Evolutionary conservation across 2,329 filamentous ascomycete genomes (phyloP).

Genomic region (Venturia pyrina): DNA sequence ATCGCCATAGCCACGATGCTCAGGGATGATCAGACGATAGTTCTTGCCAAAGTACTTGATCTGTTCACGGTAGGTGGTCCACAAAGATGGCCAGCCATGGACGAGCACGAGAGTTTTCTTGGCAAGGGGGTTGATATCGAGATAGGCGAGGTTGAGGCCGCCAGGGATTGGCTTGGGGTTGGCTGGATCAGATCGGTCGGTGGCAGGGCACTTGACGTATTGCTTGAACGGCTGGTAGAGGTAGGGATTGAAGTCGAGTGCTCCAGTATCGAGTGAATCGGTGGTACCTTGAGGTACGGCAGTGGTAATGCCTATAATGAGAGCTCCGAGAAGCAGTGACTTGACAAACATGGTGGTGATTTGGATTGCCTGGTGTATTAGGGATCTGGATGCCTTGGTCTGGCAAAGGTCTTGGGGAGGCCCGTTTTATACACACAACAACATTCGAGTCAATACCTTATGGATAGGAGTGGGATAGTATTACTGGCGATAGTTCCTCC

Average conservation of each 20-base stretch:
- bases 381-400: neutral
- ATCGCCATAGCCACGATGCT: constrained; percentile 13
- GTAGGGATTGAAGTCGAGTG: neutral
- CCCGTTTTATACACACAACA: neutral
- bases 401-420: neutral
- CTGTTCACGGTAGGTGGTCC: constrained; percentile 13
- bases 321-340: neutral
- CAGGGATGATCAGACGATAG: constrained; percentile 12
- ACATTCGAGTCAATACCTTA: neutral
- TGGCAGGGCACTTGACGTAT: constrained; percentile 3
- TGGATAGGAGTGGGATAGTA: too few species aligned
- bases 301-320: neutral
- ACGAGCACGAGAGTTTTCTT: constrained; percentile 11
- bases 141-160: constrained; percentile 7
- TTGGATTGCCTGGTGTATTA: too few species aligned
- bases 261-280: neutral
- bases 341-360: neutral
- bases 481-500: too few species aligned
- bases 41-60: constrained; percentile 12
- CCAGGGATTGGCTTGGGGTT: neutral
- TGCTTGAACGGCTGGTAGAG: neutral
- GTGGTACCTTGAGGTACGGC: neutral
- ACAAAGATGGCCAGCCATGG: constrained; percentile 12
- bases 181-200: neutral
- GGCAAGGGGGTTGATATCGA: constrained; percentile 13